These are phyloP conservation scores for Eimeria acervulina DNA, from an alignment of 169 alveolate species.

Conservation along the genomic window DNA sequence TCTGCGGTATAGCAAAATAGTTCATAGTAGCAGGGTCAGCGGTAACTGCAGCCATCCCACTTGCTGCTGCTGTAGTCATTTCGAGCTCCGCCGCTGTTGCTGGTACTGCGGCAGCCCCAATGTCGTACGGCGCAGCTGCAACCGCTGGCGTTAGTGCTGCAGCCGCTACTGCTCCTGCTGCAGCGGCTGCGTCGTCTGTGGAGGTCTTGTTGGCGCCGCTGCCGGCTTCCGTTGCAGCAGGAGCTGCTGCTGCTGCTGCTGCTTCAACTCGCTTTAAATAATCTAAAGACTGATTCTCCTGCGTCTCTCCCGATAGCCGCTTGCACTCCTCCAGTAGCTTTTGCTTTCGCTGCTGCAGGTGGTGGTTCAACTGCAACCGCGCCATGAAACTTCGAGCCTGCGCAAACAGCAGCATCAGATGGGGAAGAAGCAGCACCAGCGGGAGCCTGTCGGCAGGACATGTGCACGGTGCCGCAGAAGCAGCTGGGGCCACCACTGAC, in stretches of 20 bases:
- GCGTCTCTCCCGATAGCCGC: constrained; percentile 45
- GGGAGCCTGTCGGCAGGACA: not conserved
- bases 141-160: not conserved
- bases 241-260: constrained; percentile 70
- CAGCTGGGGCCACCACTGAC: not conserved
- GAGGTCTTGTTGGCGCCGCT: not conserved
- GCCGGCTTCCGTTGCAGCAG: constrained; percentile 23
- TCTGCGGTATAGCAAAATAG: constrained; percentile 3
- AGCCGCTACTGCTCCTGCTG: not conserved
- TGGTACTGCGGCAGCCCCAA: not conserved
- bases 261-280: constrained; percentile 39
- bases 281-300: not conserved
- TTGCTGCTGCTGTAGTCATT: not conserved
- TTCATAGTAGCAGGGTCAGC: not conserved
- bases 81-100: not conserved
- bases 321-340: constrained; percentile 48
- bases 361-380: constrained; percentile 73
- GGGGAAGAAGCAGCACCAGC: not conserved
- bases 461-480: not conserved
- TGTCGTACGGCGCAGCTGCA: not conserved
- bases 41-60: not conserved
- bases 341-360: constrained; percentile 69
- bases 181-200: constrained; percentile 8
- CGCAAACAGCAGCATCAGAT: not conserved
- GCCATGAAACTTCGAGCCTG: constrained; percentile 81